A percentile compares a stretch with the other conserved stretches of the same genome.
phyloP scores from a whole-genome alignment of 2,329 filamentous ascomycete species.

The Polychaeton citri region DNA sequence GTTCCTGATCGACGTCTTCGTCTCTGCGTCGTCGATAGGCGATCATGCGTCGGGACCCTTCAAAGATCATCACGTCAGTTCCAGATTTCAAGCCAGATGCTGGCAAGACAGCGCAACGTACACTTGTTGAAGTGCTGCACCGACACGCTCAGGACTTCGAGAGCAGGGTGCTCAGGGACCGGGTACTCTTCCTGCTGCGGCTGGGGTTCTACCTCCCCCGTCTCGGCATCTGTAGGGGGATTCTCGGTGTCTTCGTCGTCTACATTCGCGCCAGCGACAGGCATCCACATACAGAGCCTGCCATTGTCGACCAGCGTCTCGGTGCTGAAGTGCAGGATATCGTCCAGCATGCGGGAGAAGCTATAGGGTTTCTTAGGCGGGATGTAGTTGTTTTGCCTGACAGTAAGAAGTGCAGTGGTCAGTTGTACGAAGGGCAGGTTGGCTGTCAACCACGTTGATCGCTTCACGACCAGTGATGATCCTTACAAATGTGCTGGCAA shows the following conservation, averaged over 20 bases:
- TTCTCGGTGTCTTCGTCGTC: slow-evolving; percentile 40
- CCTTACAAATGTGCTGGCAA: slow-evolving; percentile 53
- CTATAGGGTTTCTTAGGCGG: slow-evolving; percentile 86
- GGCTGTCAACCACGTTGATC: no score
- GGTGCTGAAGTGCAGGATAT: slow-evolving; percentile 73
- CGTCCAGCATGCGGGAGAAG: slow-evolving; percentile 78
- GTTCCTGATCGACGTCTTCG: slow-evolving; percentile 29
- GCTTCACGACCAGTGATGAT: no score
- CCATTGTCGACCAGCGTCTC: slow-evolving; percentile 65
- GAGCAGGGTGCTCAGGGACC: slow-evolving; percentile 60
- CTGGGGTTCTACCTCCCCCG: slow-evolving; percentile 28
- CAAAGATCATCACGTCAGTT: no score
- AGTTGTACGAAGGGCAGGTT: no score
- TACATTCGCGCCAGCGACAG: slow-evolving; percentile 58
- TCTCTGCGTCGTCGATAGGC: slow-evolving; percentile 66
- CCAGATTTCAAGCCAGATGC: neutral
- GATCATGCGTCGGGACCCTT: slow-evolving; percentile 77
- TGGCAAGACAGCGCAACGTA: slow-evolving; percentile 23
- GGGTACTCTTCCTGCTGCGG: slow-evolving; percentile 47
- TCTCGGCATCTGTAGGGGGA: neutral
- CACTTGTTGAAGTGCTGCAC: slow-evolving; percentile 85
- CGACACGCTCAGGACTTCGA: slow-evolving; percentile 64
- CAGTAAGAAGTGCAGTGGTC: neutral
- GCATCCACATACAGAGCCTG: slow-evolving; percentile 92
- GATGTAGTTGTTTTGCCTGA: slow-evolving; percentile 45